Conservation (phyloP, 345 rosid genomes). For the Eutrema japonicum region DNA sequence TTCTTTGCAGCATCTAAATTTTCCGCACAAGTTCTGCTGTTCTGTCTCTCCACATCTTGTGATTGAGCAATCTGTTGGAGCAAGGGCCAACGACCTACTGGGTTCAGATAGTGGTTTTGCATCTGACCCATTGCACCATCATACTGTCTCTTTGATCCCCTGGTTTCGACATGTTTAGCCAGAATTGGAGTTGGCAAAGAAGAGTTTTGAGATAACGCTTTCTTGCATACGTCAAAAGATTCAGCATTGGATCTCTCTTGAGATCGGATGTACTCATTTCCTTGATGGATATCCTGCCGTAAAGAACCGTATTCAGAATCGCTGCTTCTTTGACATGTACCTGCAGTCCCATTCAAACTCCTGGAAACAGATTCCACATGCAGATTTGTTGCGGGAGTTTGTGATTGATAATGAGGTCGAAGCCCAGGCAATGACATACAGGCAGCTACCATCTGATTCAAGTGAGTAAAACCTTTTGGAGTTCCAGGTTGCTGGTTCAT, state of each 20-base stretch:
- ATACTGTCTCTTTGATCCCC: constrained; percentile 56
- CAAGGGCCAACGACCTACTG: constrained; percentile 31
- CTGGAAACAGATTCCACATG: constrained; percentile 35
- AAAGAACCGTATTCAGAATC: constrained; percentile 25
- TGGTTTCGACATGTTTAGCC: constrained; percentile 43
- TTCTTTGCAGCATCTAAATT: constrained; percentile 47
- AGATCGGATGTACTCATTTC: constrained; percentile 34
- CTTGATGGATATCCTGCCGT: constrained; percentile 37
- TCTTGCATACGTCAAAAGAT: constrained; percentile 42
- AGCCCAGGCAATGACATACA: constrained; percentile 35
- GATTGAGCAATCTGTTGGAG: constrained; percentile 37
- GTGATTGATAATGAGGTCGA: constrained; percentile 33
- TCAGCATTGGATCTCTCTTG: constrained; percentile 39
- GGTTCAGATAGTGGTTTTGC: constrained; percentile 30
- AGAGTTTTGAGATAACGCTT: constrained; percentile 29
- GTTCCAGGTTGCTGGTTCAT: constrained; percentile 41
- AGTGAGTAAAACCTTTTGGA: constrained; percentile 35
- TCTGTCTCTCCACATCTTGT: constrained; percentile 40
- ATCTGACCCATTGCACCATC: constrained; percentile 43
- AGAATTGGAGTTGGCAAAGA: constrained; percentile 41
- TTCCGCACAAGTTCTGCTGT: constrained; percentile 27
- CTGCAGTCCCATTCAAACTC: constrained; percentile 26
- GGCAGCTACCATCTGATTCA: constrained; percentile 41
- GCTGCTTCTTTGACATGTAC: constrained; percentile 41
- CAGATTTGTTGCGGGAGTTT: constrained; percentile 38